Evolutionary conservation across 2,329 filamentous ascomycete genomes (phyloP).

Genomic region (Talaromyces sp.): DNA sequence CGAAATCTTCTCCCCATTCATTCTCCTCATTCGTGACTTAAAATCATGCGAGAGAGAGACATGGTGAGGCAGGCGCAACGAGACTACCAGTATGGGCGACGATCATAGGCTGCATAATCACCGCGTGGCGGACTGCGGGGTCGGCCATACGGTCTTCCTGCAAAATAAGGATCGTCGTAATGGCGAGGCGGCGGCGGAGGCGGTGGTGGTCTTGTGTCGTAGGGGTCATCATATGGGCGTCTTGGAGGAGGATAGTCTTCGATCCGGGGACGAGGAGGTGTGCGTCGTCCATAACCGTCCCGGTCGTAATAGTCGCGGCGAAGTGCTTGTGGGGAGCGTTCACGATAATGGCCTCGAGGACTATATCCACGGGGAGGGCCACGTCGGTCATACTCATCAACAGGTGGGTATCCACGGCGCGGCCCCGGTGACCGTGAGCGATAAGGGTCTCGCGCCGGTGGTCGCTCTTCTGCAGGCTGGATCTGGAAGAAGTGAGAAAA

Average conservation of each 20-base stretch:
- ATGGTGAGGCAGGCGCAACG: not conserved
- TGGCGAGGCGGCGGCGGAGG: constrained; percentile 49
- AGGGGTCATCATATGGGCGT: constrained; percentile 57
- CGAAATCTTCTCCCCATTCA: not conserved
- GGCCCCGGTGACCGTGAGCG: constrained; percentile 74
- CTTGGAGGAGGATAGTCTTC: constrained; percentile 67
- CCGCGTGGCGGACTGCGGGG: constrained; percentile 38
- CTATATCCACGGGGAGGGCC: constrained; percentile 78
- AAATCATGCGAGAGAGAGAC: not conserved
- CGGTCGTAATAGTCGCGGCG: constrained; percentile 85
- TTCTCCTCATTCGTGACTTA: not conserved
- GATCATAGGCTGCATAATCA: constrained; percentile 39
- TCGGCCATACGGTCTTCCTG: constrained; percentile 48
- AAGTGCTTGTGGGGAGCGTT: constrained; percentile 66
- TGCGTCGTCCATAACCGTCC: constrained; percentile 69
- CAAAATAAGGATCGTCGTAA: constrained; percentile 57
- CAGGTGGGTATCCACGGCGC: constrained; percentile 60
- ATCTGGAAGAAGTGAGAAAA: constrained; percentile 49
- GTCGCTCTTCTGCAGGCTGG: constrained; percentile 64
- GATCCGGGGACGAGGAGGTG: constrained; percentile 70
- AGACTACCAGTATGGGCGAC: constrained; percentile 41
- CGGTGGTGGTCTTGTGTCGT: constrained; percentile 46
- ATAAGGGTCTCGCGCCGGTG: constrained; percentile 58
- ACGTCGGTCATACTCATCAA: constrained; percentile 79
- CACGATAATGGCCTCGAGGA: constrained; percentile 79